Base-by-base conservation (phyloP, 1,284 basidiomycete species). In the Rhodotorula sp. region DNA sequence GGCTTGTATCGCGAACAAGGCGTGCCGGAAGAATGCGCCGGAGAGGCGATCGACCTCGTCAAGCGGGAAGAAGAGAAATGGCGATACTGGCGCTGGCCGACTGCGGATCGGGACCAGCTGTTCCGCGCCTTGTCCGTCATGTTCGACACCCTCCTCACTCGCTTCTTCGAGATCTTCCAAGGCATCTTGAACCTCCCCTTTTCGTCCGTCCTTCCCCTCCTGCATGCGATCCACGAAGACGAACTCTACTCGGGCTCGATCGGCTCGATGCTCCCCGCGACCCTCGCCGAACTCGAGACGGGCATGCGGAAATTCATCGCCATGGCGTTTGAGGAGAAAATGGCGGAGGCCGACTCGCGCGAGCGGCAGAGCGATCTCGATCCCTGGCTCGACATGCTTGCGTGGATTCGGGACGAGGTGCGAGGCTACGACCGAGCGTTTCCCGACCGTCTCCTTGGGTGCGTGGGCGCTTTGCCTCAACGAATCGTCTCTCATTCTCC, bases 71-170 rank as follows among this genome's bases (percentile, higher is more conserved):
- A 90, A 77, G 83, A 86, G 52, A 91, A 94, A 74, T 85, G 85
- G 52, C 72, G 77, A 34, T 77, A 80, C 52, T 66, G 76, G 86
- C 87, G 60, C 57, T 98, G 96, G 96, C 87, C 91, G 8, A 83
- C 83, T 52, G 84, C 87, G 71, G 96, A 99, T 79, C 75, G 77
- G 47, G 51, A 64, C 47, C 72, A 72, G 48, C 68, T 79, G 43
- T 76, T 75, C 61, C 70, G 74, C 43, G 70, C 75, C 7, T 68
- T 79, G 46, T 78, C 74, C 65, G 83, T 85, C 59, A 84, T 96
- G n/a, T 93, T 93, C 85, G 93, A 91, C 80, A 87, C 92, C 67
- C 91, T 95, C 82, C 86, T 96, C 18, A 89, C 91, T 21, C 87
- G 86, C 18, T 84, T 96, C n/a, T 94, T 94, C 79, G 91, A 94